Percentiles rank a stretch among this genome's conserved stretches.
phyloP scores from a whole-genome alignment of 208 protist genomes.

The Acanthamoeba castellanii region DNA sequence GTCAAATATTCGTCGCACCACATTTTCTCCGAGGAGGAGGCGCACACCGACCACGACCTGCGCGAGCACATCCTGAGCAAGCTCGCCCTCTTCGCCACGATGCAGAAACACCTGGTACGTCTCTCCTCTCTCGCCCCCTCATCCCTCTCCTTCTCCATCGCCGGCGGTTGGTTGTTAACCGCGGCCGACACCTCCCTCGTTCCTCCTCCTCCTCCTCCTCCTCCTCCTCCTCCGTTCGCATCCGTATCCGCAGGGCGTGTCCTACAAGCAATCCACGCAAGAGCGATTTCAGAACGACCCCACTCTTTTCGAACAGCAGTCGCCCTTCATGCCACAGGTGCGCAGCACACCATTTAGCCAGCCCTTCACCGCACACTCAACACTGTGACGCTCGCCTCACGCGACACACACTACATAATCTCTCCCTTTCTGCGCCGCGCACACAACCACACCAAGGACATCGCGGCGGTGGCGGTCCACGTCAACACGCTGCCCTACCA shows the following conservation, averaged over 20 bases:
- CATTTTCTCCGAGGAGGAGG: conserved; percentile 29
- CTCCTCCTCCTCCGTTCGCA: too few relatives aligned
- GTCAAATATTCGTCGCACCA: conserved; percentile 58
- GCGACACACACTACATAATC: too few relatives aligned
- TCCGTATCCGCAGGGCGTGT: neutral
- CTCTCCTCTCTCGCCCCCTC: neutral
- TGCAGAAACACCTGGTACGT: conserved; percentile 61
- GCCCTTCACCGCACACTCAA: neutral
- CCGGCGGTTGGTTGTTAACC: too few relatives aligned
- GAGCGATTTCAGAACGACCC: conserved; percentile 62
- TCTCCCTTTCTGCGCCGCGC: too few relatives aligned
- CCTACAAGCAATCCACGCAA: neutral
- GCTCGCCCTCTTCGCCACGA: conserved; percentile 40
- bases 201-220: too few relatives aligned
- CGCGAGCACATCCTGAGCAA: conserved; percentile 58
- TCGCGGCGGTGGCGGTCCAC: neutral
- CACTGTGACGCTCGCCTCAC: too few relatives aligned
- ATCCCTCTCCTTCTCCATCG: too few relatives aligned
- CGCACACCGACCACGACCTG: conserved; percentile 58
- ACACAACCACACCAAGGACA: neutral
- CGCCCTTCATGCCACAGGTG: conserved; percentile 23
- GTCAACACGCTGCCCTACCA: conserved; percentile 52
- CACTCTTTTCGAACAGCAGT: conserved; percentile 50
- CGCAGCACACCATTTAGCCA: neutral
- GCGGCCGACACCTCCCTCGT: too few relatives aligned